Base-by-base conservation (phyloP, 1,139 yeast genomes). In the Torulaspora globosa region DNA sequence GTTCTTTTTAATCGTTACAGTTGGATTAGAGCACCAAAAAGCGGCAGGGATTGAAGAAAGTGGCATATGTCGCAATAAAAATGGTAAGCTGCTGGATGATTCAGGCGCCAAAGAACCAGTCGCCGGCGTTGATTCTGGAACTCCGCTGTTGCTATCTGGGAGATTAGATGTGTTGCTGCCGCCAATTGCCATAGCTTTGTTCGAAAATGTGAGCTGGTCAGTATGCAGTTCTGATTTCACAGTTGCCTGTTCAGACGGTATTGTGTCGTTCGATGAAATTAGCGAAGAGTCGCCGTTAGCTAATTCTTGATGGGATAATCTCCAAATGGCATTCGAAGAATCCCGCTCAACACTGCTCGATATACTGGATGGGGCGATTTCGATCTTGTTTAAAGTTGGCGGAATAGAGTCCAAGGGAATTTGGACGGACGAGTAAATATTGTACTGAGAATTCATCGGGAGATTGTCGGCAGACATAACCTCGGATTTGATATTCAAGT, bases 61-160 rank as follows among this genome's bases (percentile, higher is more conserved):
- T 29, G 84, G 80, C 48, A 82, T 75, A 38, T 81, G 78, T 47
- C 89, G 66, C 33, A 83, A 61, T 15, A 83, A 71, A 60, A 83
- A 78, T 1, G 88, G 89, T 31, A 82, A 63, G 59, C 80, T 79
- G 54, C 80, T 82, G 10, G 69, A 65, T 2, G 62, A 47, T 38
- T 56, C 60, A 2, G 53, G 48, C 8, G 47, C 41, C 16, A 52
- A 32, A 14, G 49, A 40, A 12, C 42, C 41, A n/a, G 35, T 51
- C n/a, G 48, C 39, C 8, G 51, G 48, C 3, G 43, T 37, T n/a
- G 41, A 21, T 15, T 46, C 54, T 7, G 42, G 41, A 29, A 34
- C 19, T 16, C 32, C 39, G 4, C 38, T 23, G 33, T 47, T 41
- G 19, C 39, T 42, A 16, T 50, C 49, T n/a, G 50, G 33, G 15